A percentile compares a stretch with the other conserved stretches of the same genome.
These are phyloP conservation scores for Kwoniella mangroviensis DNA, from an alignment of 768 basidiomycete species.

Conservation along the genomic window DNA sequence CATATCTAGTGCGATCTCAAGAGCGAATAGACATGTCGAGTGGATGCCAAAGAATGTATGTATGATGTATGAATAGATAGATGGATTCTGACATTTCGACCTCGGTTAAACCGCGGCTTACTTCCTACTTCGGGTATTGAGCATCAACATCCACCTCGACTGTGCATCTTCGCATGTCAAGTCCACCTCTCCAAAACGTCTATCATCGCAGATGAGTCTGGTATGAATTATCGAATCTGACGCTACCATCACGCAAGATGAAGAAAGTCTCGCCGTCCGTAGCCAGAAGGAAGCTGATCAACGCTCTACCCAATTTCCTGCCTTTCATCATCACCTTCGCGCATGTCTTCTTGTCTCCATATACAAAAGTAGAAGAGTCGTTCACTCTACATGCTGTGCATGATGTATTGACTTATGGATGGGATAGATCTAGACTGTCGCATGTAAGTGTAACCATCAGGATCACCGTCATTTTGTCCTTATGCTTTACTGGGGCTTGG, in stretches of 20 bases:
- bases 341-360: slow-evolving; percentile 80
- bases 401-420: slow-evolving; percentile 81
- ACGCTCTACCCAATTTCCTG: slow-evolving; percentile 23
- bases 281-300: slow-evolving; percentile 27
- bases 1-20: too few relatives aligned
- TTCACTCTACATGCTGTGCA: slow-evolving; percentile 92
- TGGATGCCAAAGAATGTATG: not conserved
- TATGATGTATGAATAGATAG: not conserved
- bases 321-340: slow-evolving; percentile 36
- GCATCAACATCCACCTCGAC: too few relatives aligned
- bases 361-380: slow-evolving; percentile 96
- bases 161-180: too few relatives aligned
- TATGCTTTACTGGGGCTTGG: not conserved
- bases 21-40: not conserved
- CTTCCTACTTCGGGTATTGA: not conserved
- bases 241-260: not conserved
- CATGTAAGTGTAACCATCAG: slow-evolving; percentile 17
- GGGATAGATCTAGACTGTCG: slow-evolving; percentile 36
- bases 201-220: not conserved
- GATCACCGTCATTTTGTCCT: not conserved
- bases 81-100: too few relatives aligned
- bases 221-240: not conserved
- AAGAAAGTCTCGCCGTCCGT: slow-evolving; percentile 8
- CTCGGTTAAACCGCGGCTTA: slow-evolving; percentile 5
- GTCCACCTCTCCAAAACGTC: too few relatives aligned